Evolutionary conservation across 495 filamentous ascomycete species (phyloP).

Genomic region (Darksidea phi): DNA sequence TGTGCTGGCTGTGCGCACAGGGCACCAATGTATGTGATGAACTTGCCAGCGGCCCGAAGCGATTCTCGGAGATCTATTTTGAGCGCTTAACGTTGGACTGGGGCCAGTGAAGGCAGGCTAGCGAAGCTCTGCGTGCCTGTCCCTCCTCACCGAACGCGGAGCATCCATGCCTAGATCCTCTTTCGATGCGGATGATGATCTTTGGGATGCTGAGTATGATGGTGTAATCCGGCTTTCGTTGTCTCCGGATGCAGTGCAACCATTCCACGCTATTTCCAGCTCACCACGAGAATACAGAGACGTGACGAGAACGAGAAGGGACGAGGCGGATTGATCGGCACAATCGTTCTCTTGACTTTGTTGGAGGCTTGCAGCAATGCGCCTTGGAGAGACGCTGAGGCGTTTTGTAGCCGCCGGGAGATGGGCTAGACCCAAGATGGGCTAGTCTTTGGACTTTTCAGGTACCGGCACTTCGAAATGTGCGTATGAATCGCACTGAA

Average conservation of each 20-base stretch:
- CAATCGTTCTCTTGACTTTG: background rate
- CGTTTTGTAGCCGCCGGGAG: too few species aligned
- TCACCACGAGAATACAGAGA: background rate
- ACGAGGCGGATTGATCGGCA: background rate
- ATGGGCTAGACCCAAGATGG: too few species aligned
- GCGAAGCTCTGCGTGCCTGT: constrained; percentile 5
- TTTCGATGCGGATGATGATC: constrained; percentile 1
- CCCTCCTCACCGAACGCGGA: constrained; percentile 4
- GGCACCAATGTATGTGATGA: constrained; percentile 36
- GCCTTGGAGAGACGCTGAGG: constrained; percentile 6
- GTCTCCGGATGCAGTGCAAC: constrained; percentile 23
- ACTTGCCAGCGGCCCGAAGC: constrained; percentile 32
- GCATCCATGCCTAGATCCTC: constrained; percentile 2
- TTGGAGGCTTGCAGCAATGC: constrained; percentile 18
- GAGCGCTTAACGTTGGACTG: constrained; percentile 1
- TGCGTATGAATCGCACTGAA: too few species aligned
- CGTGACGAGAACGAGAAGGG: background rate
- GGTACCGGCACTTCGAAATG: too few species aligned
- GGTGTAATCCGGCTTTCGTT: constrained; percentile 18
- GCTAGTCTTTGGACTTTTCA: too few species aligned
- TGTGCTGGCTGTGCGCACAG: constrained; percentile 29
- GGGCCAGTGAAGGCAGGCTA: background rate
- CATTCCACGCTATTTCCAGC: constrained; percentile 21
- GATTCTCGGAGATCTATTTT: constrained; percentile 34
- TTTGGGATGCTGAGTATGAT: background rate